These are phyloP conservation scores for Linum trigynum DNA, from an alignment of 345 rosid genomes.

Conservation along the genomic window DNA sequence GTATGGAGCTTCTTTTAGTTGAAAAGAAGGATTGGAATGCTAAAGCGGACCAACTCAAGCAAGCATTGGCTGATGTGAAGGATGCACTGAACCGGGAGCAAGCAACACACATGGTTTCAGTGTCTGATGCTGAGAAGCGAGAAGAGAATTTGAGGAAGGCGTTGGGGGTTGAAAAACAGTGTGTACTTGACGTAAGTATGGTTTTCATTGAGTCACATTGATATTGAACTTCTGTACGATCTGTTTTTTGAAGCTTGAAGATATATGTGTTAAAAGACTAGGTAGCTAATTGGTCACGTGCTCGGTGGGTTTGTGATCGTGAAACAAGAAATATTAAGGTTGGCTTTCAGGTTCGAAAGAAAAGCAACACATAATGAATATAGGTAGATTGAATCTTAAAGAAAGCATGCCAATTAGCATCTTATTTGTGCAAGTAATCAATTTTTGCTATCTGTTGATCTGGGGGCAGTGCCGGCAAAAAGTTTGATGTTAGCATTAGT, in stretches of 20 bases:
- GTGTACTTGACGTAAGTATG: constrained; percentile 72
- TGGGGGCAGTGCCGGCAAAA: no score
- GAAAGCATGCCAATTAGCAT: no score
- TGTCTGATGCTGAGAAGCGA: constrained; percentile 66
- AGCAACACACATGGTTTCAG: constrained; percentile 56
- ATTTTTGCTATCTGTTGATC: no score
- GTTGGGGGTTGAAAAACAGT: constrained; percentile 86
- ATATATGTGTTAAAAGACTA: not conserved
- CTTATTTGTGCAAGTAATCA: no score
- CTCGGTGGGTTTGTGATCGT: not conserved
- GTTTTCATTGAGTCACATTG: not conserved
- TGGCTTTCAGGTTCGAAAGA: not conserved
- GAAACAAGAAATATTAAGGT: no score
- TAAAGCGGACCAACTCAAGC: constrained; percentile 55
- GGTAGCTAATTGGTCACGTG: not conserved
- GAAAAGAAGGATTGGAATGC: constrained; percentile 86
- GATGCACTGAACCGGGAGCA: constrained; percentile 67
- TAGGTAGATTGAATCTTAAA: no score
- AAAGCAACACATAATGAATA: no score
- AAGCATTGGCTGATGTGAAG: constrained; percentile 43
- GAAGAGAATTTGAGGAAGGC: constrained; percentile 84
- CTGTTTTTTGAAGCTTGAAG: not conserved
- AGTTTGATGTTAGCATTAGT: not conserved
- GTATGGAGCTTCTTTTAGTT: constrained; percentile 84
- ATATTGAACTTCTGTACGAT: not conserved